Base-by-base conservation (phyloP, 192 early-diverging fungal species). In the Linnemannia elongata region DNA sequence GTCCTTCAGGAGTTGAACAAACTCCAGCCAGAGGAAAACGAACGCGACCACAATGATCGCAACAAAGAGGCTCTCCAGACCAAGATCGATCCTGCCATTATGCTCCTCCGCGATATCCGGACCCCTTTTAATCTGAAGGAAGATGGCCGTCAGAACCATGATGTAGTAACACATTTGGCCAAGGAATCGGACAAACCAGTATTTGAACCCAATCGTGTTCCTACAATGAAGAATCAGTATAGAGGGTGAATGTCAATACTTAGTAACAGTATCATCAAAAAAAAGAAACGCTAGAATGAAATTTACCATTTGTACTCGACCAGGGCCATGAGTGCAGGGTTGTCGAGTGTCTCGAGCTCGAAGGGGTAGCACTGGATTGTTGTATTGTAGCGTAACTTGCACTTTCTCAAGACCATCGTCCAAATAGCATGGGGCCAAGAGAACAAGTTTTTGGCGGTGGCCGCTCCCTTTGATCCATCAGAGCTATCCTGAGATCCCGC, bases 251-350 rank as follows among this genome's bases (percentile, higher is more conserved):
- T 49, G 27, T 18, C 27, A 35, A 44, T 47, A 6, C n/a, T 49
- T 33, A 75, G 20, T 24, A 6, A 22, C 20, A n/a, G n/a, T n/a
- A n/a, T n/a, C n/a, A n/a, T n/a, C n/a, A 55, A 6, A 18, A 55
- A 22, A 22, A 12, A 39, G 38, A 39, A 39, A 39, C 38, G 38
- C 38, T 5, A 5, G 38, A 39, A 39, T 7, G 8, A 22, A 27
- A 57, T 27, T 47, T 77, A 77, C 63, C 75, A 77, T 41, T 77
- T 77, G 75, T 77, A 77, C 27, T 66, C n/a, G 75, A 77, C 47
- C 24, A 77, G 35, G 1, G 75, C 75, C 33, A 39, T 33, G 17
- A 77, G 27, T 13, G 63, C 75, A 30, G 75, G 75, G 41, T 77
- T 54, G 41, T 68, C 75, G 8, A 77, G 63, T 22, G 42, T 3